Base-by-base conservation (phyloP, 176 grass and related monocot genomes). In the Triticum timopheevii region DNA sequence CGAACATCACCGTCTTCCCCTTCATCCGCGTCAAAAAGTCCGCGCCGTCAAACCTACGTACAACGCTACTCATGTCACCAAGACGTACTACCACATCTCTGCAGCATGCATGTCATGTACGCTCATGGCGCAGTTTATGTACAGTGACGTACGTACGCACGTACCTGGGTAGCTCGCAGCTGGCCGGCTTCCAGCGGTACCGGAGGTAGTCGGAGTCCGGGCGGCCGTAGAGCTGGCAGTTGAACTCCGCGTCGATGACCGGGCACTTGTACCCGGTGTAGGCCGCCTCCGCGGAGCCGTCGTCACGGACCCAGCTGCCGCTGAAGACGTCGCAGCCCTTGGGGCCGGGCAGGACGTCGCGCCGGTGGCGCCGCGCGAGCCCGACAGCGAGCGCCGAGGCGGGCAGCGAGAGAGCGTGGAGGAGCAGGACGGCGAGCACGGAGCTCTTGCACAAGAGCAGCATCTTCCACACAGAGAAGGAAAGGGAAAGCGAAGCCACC, bases 1-100 rank as follows among this genome's bases (percentile, higher is more conserved):
- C 92, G 89, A 98, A 98, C 93, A 98, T 98, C 77, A 98, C 83
- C 66, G 71, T 96, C 88, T 96, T 98, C 70, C 93, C 93, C 86
- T 91, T 91, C 96, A 94, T 94, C 72, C 86, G 84, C 49, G 70
- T 83, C 93, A 96, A 61, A 84, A 96, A 98, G 83, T 90, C 90
- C 2, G 82, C 42, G 1, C 96, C 96, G 34, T 98, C 88, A 19
- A 97, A 94, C 91, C 94, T 95, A 73, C n/a, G 8, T 44, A 65
- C 12, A 25, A 6, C 10, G 19, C 54, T 59, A 3, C 6, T 7
- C 33, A 35, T 19, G 31, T 68, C 65, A 68, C 15, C 73, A 76
- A 27, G 13, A 76, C 54, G 19, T 59, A 59, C 54, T 3, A 16
- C n/a, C 69, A 45, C 20, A 5, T 49, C 39, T 19, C 9, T 47